Conservation (phyloP, 495 filamentous ascomycete genomes). For the Xylaria intraflava region DNA sequence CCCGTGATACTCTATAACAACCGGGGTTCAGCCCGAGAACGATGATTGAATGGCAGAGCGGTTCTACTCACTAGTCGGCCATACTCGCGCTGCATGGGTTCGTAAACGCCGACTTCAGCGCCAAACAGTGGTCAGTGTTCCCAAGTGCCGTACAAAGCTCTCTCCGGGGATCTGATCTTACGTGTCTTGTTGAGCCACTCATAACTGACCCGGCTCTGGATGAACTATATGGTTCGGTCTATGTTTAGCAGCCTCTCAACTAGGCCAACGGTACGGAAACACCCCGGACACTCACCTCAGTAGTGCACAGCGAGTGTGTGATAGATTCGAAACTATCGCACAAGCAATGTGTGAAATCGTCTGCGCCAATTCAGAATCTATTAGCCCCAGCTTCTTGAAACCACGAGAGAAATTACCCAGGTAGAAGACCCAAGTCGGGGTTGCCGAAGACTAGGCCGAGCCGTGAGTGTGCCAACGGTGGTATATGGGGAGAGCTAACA, state of each 20-base stretch:
- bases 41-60: neutral
- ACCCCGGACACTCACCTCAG: constrained; percentile 41
- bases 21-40: neutral
- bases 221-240: constrained; percentile 36
- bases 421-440: neutral
- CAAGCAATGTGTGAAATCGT: constrained; percentile 65
- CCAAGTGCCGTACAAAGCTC: neutral
- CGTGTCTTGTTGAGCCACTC: constrained; percentile 64
- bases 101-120: constrained; percentile 43
- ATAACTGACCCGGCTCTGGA: constrained; percentile 64
- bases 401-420: neutral
- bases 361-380: neutral
- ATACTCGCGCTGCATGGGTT: constrained; percentile 78
- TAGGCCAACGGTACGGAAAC: neutral
- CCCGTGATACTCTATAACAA: constrained; percentile 58
- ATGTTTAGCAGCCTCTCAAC: neutral
- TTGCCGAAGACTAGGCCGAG: neutral
- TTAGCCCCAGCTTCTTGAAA: neutral
- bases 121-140: neutral
- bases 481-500: constrained; percentile 39
- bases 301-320: constrained; percentile 76
- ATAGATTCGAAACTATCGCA: constrained; percentile 75
- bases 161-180: neutral
- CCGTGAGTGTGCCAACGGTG: neutral
- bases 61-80: constrained; percentile 28